Conservation (phyloP, 768 basidiomycete species). For the Tricholoma terreum region DNA sequence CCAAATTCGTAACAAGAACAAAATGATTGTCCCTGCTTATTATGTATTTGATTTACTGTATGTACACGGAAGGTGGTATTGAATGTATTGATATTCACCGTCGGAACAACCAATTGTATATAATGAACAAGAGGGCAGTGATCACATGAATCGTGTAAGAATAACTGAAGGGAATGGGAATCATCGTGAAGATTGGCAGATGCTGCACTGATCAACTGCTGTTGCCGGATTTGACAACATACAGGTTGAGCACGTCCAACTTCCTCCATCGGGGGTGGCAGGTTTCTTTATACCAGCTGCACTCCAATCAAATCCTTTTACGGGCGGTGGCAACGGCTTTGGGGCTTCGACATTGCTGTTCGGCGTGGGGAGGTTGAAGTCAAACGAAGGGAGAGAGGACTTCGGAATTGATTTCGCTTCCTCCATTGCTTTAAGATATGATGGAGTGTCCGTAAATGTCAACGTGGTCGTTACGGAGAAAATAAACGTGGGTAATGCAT, state of each 20-base stretch:
- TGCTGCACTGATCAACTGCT: constrained; percentile 40
- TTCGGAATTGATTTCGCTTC: constrained; percentile 38
- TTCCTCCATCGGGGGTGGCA: constrained; percentile 18
- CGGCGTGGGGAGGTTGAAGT: constrained; percentile 22
- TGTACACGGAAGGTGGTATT: neutral
- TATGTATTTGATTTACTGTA: neutral
- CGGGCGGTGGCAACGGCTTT: constrained; percentile 13
- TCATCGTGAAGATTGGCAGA: constrained; percentile 43
- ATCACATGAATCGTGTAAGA: neutral
- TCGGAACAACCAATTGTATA: neutral
- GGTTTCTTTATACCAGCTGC: constrained; percentile 58
- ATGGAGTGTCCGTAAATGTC: constrained; percentile 15
- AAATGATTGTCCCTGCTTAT: no score
- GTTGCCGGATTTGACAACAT: constrained; percentile 45
- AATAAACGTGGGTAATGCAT: constrained; percentile 35
- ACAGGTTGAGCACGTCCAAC: constrained; percentile 63
- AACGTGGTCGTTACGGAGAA: constrained; percentile 30
- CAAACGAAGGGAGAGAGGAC: constrained; percentile 45
- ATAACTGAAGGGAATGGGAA: neutral
- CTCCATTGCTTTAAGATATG: constrained; percentile 27
- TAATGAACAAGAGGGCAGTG: neutral
- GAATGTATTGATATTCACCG: neutral
- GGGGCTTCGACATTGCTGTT: neutral
- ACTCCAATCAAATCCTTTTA: constrained; percentile 55
- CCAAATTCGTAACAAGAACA: constrained; percentile 29